A percentile compares a stretch with the other conserved stretches of the same genome.
These are phyloP conservation scores for Trichoderma sp. DNA, from an alignment of 2,329 filamentous ascomycete genomes.

Conservation along the genomic window DNA sequence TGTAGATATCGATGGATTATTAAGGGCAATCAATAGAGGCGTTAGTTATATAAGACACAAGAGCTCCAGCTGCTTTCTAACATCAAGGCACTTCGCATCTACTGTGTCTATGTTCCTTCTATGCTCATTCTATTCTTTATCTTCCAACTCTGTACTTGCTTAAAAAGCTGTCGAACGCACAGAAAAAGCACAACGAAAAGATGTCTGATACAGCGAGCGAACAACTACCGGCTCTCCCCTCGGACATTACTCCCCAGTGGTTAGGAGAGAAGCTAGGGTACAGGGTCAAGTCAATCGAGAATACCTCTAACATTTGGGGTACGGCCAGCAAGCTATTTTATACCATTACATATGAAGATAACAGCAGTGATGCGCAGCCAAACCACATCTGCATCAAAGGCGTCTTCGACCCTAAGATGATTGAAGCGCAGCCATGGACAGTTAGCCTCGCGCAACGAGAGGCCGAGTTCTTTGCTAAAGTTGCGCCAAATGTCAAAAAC, in stretches of 20 bases:
- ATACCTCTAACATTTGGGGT: not conserved
- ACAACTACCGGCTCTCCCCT: not conserved
- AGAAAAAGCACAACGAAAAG: not conserved
- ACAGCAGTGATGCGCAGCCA: not conserved
- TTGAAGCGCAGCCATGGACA: conserved; percentile 3
- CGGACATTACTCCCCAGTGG: conserved; percentile 1
- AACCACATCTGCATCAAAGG: conserved; percentile 3
- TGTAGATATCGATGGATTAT: not conserved
- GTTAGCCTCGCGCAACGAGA: conserved; percentile 7
- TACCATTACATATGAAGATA: not conserved
- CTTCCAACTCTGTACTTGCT: not conserved
- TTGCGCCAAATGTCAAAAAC: not conserved
- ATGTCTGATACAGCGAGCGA: not conserved
- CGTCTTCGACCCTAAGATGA: conserved; percentile 16
- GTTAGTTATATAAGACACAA: not conserved
- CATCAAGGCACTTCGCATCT: not conserved
- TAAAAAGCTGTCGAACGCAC: not conserved
- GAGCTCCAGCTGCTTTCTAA: not conserved
- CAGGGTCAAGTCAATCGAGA: conserved; percentile 3
- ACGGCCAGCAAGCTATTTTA: conserved; percentile 5
- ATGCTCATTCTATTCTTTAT: not conserved
- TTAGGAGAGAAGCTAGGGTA: not conserved
- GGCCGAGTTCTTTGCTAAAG: conserved; percentile 1
- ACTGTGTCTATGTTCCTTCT: not conserved
- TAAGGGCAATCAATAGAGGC: not conserved